Conservation (phyloP, 2,329 filamentous ascomycete species). For the Annulohypoxylon truncatum region DNA sequence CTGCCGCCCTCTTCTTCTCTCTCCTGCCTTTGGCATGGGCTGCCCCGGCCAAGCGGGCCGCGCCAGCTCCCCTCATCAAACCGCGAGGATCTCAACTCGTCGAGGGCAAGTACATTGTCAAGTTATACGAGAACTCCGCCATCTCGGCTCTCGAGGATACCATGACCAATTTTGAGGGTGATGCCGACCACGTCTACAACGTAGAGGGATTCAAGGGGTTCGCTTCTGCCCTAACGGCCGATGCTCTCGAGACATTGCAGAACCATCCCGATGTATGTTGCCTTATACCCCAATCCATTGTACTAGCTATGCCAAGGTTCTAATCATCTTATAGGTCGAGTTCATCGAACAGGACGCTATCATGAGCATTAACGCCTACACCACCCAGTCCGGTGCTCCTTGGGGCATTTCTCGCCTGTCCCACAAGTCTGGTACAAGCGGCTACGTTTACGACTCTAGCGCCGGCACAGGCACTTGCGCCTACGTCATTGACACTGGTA, state of each 20-base stretch:
- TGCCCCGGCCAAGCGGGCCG: slow-evolving; percentile 48
- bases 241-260: slow-evolving; percentile 56
- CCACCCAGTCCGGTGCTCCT: slow-evolving; percentile 52
- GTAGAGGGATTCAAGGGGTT: slow-evolving; percentile 56
- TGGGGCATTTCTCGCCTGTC: slow-evolving; percentile 62
- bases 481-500: slow-evolving; percentile 68
- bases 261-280: slow-evolving; percentile 53
- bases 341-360: slow-evolving; percentile 52
- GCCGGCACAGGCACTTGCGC: slow-evolving; percentile 58
- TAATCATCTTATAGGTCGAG: slow-evolving; percentile 46
- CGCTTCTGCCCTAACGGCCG: slow-evolving; percentile 56
- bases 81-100: slow-evolving; percentile 47
- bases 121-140: slow-evolving; percentile 54
- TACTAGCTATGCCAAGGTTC: slow-evolving; percentile 20
- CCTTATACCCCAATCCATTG: background rate
- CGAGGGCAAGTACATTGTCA: slow-evolving; percentile 59
- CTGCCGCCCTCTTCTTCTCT: slow-evolving; percentile 41
- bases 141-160: slow-evolving; percentile 50
- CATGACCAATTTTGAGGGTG: slow-evolving; percentile 42
- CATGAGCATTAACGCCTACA: slow-evolving; percentile 48
- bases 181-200: slow-evolving; percentile 51
- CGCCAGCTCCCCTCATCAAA: slow-evolving; percentile 48
- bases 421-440: slow-evolving; percentile 50
- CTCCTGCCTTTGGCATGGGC: slow-evolving; percentile 48
- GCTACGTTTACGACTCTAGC: slow-evolving; percentile 57